Conservation (phyloP, 768 basidiomycete species). For the Psilocybe sp. region DNA sequence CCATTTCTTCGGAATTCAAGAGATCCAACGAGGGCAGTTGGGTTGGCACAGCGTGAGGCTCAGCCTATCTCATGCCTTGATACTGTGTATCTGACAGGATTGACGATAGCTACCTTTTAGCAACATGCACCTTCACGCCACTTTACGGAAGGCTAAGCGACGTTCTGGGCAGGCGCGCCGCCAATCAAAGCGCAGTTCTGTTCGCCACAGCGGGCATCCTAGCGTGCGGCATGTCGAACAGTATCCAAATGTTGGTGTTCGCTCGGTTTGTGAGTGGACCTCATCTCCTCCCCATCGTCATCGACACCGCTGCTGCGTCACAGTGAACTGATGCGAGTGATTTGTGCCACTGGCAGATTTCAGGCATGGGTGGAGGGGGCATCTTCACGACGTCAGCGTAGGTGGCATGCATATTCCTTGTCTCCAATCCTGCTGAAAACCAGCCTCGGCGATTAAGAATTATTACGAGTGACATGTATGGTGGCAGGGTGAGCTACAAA, state of each 20-base stretch:
- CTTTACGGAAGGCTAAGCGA: conserved; percentile 80
- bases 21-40: conserved; percentile 78
- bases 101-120: conserved; percentile 60
- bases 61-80: not conserved
- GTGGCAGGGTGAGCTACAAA: conserved; percentile 51
- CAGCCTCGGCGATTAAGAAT: conserved; percentile 39
- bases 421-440: not conserved
- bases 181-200: conserved; percentile 62
- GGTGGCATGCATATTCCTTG: conserved; percentile 20
- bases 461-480: conserved; percentile 80
- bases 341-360: conserved; percentile 40
- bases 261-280: conserved; percentile 64
- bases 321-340: not conserved
- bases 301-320: not conserved
- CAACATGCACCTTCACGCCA: conserved; percentile 80
- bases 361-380: conserved; percentile 80
- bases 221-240: conserved; percentile 63
- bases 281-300: not conserved
- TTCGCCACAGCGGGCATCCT: conserved; percentile 62
- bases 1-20: conserved; percentile 76
- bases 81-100: not conserved
- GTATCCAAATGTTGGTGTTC: conserved; percentile 68
- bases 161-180: conserved; percentile 68
- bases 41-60: conserved; percentile 72
- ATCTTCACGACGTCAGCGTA: conserved; percentile 69